Percentiles rank a stretch among this genome's conserved stretches.
Conservation (phyloP, 1,284 basidiomycete species). For the Fomitopsis betulina region DNA sequence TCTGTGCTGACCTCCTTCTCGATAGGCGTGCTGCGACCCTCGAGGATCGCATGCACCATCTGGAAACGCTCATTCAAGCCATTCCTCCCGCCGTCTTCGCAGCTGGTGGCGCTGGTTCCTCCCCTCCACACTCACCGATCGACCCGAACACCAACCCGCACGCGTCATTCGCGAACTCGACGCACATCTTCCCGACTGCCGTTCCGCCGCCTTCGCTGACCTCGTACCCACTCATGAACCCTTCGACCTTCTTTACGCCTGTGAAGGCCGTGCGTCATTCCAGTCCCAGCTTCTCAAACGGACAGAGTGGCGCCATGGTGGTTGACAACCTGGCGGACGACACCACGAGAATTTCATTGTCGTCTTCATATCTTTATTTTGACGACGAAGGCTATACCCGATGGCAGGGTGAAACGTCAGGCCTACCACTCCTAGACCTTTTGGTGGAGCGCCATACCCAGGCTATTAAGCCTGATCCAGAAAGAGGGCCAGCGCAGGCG, state of each 20-base stretch:
- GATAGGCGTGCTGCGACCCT: constrained; percentile 68
- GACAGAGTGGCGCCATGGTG: constrained; percentile 16
- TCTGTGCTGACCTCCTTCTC: not conserved
- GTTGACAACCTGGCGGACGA: constrained; percentile 51
- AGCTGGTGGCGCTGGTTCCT: constrained; percentile 38
- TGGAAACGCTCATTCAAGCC: constrained; percentile 76
- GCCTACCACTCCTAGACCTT: constrained; percentile 79
- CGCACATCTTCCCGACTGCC: constrained; percentile 52
- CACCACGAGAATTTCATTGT: constrained; percentile 53
- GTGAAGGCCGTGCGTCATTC: constrained; percentile 36
- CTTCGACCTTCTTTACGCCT: constrained; percentile 68
- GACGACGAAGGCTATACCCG: constrained; percentile 80
- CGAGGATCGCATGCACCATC: constrained; percentile 80
- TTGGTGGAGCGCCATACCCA: constrained; percentile 56
- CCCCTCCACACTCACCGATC: constrained; percentile 21
- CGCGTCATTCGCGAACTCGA: constrained; percentile 46
- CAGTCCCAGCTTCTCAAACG: constrained; percentile 32
- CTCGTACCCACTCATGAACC: constrained; percentile 70
- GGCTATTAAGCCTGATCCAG: constrained; percentile 30
- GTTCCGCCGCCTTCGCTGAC: constrained; percentile 73
- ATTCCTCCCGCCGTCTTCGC: constrained; percentile 77
- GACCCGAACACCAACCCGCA: constrained; percentile 41
- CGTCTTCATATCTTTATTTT: constrained; percentile 75
- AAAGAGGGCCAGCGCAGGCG: constrained; percentile 20
- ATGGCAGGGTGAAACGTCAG: constrained; percentile 89